Evolutionary conservation across 345 rosid genomes (phyloP).

Genomic region (Draba incana): DNA sequence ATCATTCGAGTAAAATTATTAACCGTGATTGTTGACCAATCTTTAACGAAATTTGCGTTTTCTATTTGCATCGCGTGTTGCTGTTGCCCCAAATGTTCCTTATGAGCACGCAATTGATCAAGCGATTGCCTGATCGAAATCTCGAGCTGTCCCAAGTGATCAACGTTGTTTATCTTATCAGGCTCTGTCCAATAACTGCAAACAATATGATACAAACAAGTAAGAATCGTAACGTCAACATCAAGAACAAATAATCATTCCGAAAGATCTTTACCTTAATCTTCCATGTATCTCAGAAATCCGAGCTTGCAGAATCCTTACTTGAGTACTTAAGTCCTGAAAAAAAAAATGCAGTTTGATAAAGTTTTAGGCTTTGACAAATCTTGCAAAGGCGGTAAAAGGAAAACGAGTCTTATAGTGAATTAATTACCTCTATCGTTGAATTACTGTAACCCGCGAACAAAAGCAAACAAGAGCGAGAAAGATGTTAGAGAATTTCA

Average conservation of each 20-base stretch:
- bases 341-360: conserved; percentile 21
- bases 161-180: conserved; percentile 60
- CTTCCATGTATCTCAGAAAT: conserved; percentile 68
- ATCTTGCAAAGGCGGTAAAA: not conserved
- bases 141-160: conserved; percentile 66
- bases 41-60: conserved; percentile 55
- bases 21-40: conserved; percentile 42
- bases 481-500: conserved; percentile 8
- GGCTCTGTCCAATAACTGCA: conserved; percentile 67
- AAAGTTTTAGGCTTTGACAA: conserved; percentile 29
- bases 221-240: conserved; percentile 10
- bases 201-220: conserved; percentile 15
- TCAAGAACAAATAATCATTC: conserved; percentile 8
- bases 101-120: conserved; percentile 54
- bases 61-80: conserved; percentile 56
- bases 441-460: conserved; percentile 59
- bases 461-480: conserved; percentile 33
- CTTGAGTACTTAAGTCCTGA: conserved; percentile 68
- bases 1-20: conserved; percentile 13
- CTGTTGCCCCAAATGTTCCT: conserved; percentile 49
- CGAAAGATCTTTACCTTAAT: conserved; percentile 58
- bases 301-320: conserved; percentile 57
- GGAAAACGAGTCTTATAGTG: not conserved
- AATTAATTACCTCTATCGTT: conserved; percentile 64
- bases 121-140: conserved; percentile 62